Evolutionary conservation across 2,329 filamentous ascomycete species (phyloP).

Genomic region (Colletotrichum endophyticum): DNA sequence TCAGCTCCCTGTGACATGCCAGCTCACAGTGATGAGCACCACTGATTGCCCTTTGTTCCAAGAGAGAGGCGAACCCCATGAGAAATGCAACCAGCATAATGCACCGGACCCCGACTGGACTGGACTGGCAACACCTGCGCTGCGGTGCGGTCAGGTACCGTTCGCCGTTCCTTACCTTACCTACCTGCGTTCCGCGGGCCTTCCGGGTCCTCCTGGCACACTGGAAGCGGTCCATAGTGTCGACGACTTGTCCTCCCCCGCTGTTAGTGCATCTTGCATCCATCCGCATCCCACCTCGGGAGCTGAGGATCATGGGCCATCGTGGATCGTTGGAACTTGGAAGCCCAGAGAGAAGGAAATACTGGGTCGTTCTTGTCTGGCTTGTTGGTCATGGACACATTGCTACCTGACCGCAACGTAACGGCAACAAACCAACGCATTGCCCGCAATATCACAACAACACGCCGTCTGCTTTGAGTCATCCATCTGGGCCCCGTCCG

Average conservation of each 20-base stretch:
- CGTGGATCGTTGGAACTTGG: slow-evolving; percentile 2
- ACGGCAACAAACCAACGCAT: neutral
- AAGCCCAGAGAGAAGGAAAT: slow-evolving; percentile 9
- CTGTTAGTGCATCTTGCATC: neutral
- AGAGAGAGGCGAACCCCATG: neutral
- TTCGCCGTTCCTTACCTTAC: neutral
- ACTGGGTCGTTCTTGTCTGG: neutral
- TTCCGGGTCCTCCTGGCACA: neutral
- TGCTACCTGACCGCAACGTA: neutral
- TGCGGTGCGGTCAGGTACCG: neutral
- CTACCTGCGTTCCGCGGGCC: neutral
- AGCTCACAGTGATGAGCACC: slow-evolving; percentile 4
- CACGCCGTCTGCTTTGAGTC: neutral
- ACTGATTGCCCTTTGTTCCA: neutral
- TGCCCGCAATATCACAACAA: neutral
- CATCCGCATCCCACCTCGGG: slow-evolving; percentile 4
- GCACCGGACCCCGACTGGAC: neutral
- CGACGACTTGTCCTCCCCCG: neutral
- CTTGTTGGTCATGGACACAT: neutral
- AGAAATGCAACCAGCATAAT: neutral
- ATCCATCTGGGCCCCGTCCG: neutral
- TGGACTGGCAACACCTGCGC: neutral
- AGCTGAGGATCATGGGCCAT: neutral
- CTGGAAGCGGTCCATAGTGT: neutral
- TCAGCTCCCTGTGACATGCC: slow-evolving; percentile 14